Evolutionary conservation across 495 filamentous ascomycete species (phyloP).

Genomic region (Aspergillus leporis): DNA sequence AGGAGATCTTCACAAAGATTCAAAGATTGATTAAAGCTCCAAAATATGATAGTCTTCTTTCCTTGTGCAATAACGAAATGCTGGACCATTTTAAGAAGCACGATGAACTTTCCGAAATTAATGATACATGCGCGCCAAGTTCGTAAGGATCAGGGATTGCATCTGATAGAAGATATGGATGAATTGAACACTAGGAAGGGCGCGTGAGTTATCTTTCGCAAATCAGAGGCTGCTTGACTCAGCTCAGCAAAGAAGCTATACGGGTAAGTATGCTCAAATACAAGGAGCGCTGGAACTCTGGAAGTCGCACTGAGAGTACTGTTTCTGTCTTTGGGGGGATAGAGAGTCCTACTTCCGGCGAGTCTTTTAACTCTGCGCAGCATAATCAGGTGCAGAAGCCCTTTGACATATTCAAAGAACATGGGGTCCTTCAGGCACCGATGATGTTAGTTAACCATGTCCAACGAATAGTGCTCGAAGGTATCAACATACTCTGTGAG

Average conservation of each 20-base stretch:
- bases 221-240: slow-evolving; percentile 4
- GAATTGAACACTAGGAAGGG: slow-evolving; percentile 51
- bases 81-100: slow-evolving; percentile 60
- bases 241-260: slow-evolving; percentile 41
- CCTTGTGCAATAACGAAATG: slow-evolving; percentile 55
- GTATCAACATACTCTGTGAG: slow-evolving; percentile 49
- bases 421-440: slow-evolving; percentile 44
- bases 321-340: slow-evolving; percentile 63
- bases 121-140: slow-evolving; percentile 49
- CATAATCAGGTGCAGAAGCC: slow-evolving; percentile 62
- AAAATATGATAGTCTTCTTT: slow-evolving; percentile 66
- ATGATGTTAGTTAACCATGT: background rate
- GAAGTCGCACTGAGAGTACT: slow-evolving; percentile 59
- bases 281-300: slow-evolving; percentile 62
- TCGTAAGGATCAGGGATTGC: slow-evolving; percentile 11
- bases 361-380: slow-evolving; percentile 64
- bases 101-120: slow-evolving; percentile 64
- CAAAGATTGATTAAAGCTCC: slow-evolving; percentile 59
- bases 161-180: slow-evolving; percentile 55
- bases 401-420: slow-evolving; percentile 54
- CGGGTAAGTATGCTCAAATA: slow-evolving; percentile 62
- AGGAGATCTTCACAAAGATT: slow-evolving; percentile 62
- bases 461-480: background rate
- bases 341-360: slow-evolving; percentile 55
- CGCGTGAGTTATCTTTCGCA: background rate